These are phyloP conservation scores for Epicoccum sorghinum DNA, from an alignment of 2,329 filamentous ascomycete genomes.

Conservation along the genomic window DNA sequence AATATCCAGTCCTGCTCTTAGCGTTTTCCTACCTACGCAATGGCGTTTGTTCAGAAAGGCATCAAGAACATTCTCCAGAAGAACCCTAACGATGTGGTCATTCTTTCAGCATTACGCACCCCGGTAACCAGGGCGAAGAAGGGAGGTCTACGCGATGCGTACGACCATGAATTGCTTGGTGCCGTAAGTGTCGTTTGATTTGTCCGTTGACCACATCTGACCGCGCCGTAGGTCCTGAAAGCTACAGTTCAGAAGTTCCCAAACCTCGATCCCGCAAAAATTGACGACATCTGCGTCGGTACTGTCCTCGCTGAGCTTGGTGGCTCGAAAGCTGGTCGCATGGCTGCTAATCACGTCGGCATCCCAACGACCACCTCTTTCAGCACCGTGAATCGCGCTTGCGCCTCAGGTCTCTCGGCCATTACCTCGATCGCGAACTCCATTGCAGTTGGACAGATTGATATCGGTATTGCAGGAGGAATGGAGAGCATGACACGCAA, in stretches of 20 bases:
- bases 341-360: constrained; percentile 86
- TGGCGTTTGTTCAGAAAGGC: constrained; percentile 63
- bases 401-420: constrained; percentile 76
- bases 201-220: constrained; percentile 1
- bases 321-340: constrained; percentile 86
- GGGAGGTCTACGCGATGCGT: constrained; percentile 83
- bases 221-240: constrained; percentile 55
- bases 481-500: constrained; percentile 98
- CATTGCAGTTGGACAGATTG: constrained; percentile 76
- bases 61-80: constrained; percentile 79
- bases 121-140: constrained; percentile 84
- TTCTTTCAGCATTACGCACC: constrained; percentile 89
- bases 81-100: constrained; percentile 79
- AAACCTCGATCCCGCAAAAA: constrained; percentile 69
- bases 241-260: constrained; percentile 76
- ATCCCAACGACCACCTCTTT: constrained; percentile 75
- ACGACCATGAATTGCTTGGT: constrained; percentile 86
- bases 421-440: constrained; percentile 76
- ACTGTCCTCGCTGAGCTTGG: constrained; percentile 91
- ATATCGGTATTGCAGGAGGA: constrained; percentile 79
- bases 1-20: constrained; percentile 10
- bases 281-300: constrained; percentile 84
- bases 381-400: constrained; percentile 89
- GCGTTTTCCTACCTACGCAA: constrained; percentile 29
- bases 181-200: constrained; percentile 49